Evolutionary conservation across 2,329 filamentous ascomycete genomes (phyloP), one percentile per base, ranked within the genome.

Genomic region (Sporothrix phasma): DNA sequence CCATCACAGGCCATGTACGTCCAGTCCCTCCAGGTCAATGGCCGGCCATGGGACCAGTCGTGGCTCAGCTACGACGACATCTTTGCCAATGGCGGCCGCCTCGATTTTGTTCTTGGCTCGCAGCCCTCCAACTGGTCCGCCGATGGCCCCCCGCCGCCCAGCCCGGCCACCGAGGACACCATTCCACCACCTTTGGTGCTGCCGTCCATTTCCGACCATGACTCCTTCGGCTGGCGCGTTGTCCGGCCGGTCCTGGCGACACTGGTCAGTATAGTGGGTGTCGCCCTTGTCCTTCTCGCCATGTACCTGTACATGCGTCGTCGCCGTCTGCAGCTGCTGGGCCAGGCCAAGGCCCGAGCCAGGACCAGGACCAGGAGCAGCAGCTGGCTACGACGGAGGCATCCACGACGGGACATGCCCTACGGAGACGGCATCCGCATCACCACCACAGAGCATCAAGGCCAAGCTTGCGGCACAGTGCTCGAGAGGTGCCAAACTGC

Each of bases 31-130:
- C 81, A 77, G 68, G 80, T 90, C 51, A 89, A 90, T 70, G 86
- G 87, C 0, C 64, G 80, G 71, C 37, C 65, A 0, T 90, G 87
- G 86, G 74, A 79, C 63, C 83, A 83, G 76, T 78, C 80, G 46
- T 90, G 87, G 87, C 73, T 90, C 13, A 78, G 78, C 22, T 89
- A 84, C 84, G 74, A 82, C 17, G 85, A 89, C 68, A 73, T 90
- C 26, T 89, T 90, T 72, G 81, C 79, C 1, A 71, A 81, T 3
- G 86, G 85, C 8, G 87, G 85, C 0, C 84, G 76, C 1, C 72
- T 89, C 68, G 83, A 88, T 46, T 88, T 88, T 70, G 80, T 83
- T 19, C 75, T 89, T n/a, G 87, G 86, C 0, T 56, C 71, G 1
- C 73, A 78, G 41, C 77, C 81, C 5, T 74, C 70, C 17, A 73